These are phyloP conservation scores for Megacollybia marginata DNA, from an alignment of 768 basidiomycete species.

Conservation along the genomic window DNA sequence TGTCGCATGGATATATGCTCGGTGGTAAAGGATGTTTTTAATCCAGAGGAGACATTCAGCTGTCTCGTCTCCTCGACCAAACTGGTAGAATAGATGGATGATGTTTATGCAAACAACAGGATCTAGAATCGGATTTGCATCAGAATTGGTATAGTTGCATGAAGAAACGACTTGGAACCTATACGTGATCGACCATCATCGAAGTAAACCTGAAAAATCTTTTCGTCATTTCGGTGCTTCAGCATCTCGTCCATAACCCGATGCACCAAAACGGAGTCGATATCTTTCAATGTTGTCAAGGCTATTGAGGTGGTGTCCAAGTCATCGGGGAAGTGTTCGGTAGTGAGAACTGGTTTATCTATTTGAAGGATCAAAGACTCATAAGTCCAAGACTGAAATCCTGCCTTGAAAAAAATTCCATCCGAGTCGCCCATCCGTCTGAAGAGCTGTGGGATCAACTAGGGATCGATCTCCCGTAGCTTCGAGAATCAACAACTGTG, in stretches of 20 bases:
- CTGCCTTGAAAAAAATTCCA: slow-evolving; percentile 47
- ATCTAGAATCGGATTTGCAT: slow-evolving; percentile 20
- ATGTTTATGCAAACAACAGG: slow-evolving; percentile 47
- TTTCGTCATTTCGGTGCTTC: slow-evolving; percentile 37
- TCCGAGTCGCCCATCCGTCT: slow-evolving; percentile 27
- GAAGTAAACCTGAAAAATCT: slow-evolving; percentile 33
- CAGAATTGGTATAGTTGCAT: no score
- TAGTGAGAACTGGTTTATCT: slow-evolving; percentile 36
- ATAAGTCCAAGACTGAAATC: background rate
- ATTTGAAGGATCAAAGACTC: background rate
- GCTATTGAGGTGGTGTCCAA: slow-evolving; percentile 53
- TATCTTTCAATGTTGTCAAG: slow-evolving; percentile 31
- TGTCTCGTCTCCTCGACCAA: slow-evolving; percentile 40
- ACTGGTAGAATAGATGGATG: slow-evolving; percentile 41
- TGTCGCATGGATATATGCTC: slow-evolving; percentile 49
- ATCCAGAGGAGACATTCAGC: slow-evolving; percentile 40
- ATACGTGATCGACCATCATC: slow-evolving; percentile 34
- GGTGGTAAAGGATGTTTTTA: slow-evolving; percentile 37
- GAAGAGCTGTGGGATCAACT: slow-evolving; percentile 17
- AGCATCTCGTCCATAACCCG: slow-evolving; percentile 55
- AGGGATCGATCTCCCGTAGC: slow-evolving; percentile 12
- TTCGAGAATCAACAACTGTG: background rate
- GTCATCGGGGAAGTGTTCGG: slow-evolving; percentile 44
- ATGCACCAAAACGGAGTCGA: slow-evolving; percentile 20
- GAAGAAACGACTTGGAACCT: no score